A percentile compares a stretch with the other conserved stretches of the same genome.
These are phyloP conservation scores for Pleurotus cornucopiae DNA, from an alignment of 768 basidiomycete genomes.

Conservation along the genomic window DNA sequence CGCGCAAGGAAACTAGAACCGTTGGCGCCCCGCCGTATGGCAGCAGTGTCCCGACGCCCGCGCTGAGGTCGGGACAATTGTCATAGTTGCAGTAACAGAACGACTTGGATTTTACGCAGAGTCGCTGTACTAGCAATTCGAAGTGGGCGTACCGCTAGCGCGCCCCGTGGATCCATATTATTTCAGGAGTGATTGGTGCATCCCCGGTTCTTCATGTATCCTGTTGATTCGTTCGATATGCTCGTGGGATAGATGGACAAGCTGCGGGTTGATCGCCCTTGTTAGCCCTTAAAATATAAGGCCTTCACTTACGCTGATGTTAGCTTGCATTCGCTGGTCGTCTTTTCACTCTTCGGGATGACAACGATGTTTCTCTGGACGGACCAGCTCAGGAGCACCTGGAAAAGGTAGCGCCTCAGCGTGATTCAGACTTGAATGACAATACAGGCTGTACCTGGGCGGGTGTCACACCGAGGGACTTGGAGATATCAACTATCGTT, in stretches of 20 bases:
- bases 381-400: constrained; percentile 64
- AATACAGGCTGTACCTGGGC: neutral
- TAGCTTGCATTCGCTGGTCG: constrained; percentile 38
- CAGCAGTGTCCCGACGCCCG: too few species aligned
- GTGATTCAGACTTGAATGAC: neutral
- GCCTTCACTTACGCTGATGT: constrained; percentile 32
- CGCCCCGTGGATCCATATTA: neutral
- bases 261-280: neutral
- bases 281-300: neutral
- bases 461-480: neutral
- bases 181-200: constrained; percentile 2
- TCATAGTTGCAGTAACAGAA: too few species aligned
- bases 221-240: neutral
- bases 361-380: constrained; percentile 58
- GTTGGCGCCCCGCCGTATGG: too few species aligned
- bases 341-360: constrained; percentile 60
- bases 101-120: too few species aligned
- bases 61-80: too few species aligned
- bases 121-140: too few species aligned
- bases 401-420: constrained; percentile 13
- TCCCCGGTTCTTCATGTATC: constrained; percentile 2
- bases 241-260: neutral
- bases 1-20: too few species aligned
- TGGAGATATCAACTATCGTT: neutral
- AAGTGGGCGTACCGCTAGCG: neutral